Percentiles rank a stretch among this genome's conserved stretches.
Evolutionary conservation across 257 asterid species (phyloP).

Genomic region (Plantago elongata): DNA sequence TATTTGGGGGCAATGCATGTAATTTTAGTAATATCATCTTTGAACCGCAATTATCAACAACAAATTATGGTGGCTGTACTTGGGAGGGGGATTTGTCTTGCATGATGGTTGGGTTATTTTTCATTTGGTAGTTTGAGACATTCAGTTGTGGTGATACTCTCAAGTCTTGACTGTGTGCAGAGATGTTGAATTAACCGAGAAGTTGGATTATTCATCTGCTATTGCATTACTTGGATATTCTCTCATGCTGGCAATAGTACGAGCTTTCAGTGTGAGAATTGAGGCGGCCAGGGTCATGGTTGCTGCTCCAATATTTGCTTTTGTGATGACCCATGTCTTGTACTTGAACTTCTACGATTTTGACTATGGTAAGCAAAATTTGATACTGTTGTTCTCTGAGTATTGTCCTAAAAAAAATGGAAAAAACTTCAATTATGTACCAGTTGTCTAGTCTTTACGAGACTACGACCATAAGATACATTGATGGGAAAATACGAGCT

Average conservation of each 20-base stretch:
- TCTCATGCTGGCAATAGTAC: slow-evolving; percentile 56
- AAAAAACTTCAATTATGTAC: no score
- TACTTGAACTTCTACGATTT: slow-evolving; percentile 61
- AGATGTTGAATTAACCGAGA: slow-evolving; percentile 79
- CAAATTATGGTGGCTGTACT: no score
- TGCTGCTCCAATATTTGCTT: slow-evolving; percentile 75
- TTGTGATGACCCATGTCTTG: slow-evolving; percentile 68
- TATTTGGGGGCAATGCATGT: no score
- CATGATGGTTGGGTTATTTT: no score
- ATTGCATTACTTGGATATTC: slow-evolving; percentile 75
- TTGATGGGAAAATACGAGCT: no score
- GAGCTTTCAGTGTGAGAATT: slow-evolving; percentile 50
- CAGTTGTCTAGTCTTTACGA: no score
- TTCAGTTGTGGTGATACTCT: slow-evolving; percentile 1
- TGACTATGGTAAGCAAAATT: slow-evolving; percentile 50
- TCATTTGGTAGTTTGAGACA: background rate
- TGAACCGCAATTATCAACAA: no score
- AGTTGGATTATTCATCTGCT: slow-evolving; percentile 70
- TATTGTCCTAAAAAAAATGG: no score
- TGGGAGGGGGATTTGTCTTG: no score
- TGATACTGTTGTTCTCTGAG: background rate
- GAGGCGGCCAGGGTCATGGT: slow-evolving; percentile 93
- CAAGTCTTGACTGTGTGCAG: slow-evolving; percentile 43
- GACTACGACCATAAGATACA: no score
- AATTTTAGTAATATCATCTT: no score